Base-by-base conservation (phyloP, 78 protist genomes). In the Bigelowiella natans region DNA sequence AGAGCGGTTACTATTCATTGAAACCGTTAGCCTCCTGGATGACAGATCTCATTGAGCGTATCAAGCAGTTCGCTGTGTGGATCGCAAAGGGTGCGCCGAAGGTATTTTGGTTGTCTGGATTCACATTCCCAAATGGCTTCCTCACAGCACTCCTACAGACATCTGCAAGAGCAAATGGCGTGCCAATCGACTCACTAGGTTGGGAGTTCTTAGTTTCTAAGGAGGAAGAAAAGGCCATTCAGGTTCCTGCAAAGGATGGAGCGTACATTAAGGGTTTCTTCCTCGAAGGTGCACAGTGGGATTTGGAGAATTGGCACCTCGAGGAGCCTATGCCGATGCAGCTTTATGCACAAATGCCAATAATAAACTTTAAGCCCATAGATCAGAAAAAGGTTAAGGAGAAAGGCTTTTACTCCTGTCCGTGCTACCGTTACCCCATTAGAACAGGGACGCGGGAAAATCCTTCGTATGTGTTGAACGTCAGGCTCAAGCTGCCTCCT, bases 61-160 rank as follows among this genome's bases (percentile, higher is more conserved):
- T 94, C 28, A 64, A 89, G 31, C 95, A 93, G 89, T 38, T 97
- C 63, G 0, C 28, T 82, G 3, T n/a, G 34, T 95, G 96, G 96
- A 84, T 64, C 92, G 93, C 73, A 0, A 1, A 37, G 18, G 95
- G 93, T 26, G 28, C 31, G 0, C 97, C 97, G 26, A 83, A 28
- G 26, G 94, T 94, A 39, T 95, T 94, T 88, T 95, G 97, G 97
- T 93, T 97, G 31, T 63, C 93, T 30, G 97, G 96, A 30, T 95
- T 97, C 89, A 95, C 97, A 34, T 97, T 92, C 93, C 98, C 98
- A 1, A 94, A 95, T 7, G 97, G 96, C 63, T 97, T 95, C 94
- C 93, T 97, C 86, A 97, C 97, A 11, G 96, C 96, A 2, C 86
- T 96, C 40, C 39, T 91, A 92, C 98, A 96, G 92, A 84, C 37